Evolutionary conservation across 768 basidiomycete species (phyloP).

Genomic region (Chalciporus pseudorubinellus): DNA sequence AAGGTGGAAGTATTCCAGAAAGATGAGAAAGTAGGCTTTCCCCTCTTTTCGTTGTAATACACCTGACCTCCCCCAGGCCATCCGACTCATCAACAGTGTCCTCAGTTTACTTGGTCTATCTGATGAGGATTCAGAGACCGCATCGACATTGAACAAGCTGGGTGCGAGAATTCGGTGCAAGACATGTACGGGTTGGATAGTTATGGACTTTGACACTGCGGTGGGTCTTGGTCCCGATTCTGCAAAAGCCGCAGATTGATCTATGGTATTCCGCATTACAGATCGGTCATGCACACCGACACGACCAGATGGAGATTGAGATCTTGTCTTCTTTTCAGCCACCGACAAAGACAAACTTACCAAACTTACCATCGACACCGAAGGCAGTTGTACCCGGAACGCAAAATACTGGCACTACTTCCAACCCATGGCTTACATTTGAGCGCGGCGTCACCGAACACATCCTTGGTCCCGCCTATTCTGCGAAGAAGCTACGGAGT

Average conservation of each 20-base stretch:
- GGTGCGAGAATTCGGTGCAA: conserved; percentile 42
- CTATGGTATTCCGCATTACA: conserved; percentile 23
- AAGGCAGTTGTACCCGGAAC: too few species aligned
- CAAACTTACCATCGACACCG: too few species aligned
- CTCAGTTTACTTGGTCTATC: conserved; percentile 32
- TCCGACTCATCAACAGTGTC: conserved; percentile 39
- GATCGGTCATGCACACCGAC: conserved; percentile 65
- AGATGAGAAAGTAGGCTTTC: conserved; percentile 50
- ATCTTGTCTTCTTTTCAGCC: conserved; percentile 23
- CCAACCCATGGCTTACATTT: conserved; percentile 13
- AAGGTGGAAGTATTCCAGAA: conserved; percentile 49
- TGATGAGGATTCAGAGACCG: conserved; percentile 29
- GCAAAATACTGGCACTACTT: too few species aligned
- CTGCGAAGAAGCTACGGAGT: conserved; percentile 32
- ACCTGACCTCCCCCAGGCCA: conserved; percentile 39
- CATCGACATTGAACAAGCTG: conserved; percentile 19
- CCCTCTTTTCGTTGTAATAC: neutral
- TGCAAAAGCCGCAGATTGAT: neutral
- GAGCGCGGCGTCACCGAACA: conserved; percentile 22
- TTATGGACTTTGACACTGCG: conserved; percentile 46
- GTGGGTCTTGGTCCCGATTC: conserved; percentile 33
- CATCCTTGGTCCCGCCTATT: conserved; percentile 16
- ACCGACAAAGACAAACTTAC: neutral
- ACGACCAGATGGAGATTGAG: conserved; percentile 47
- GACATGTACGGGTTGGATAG: conserved; percentile 47